Evolutionary conservation across 148 eudicot genomes (phyloP).

Genomic region (Fagopyrum esculentum): DNA sequence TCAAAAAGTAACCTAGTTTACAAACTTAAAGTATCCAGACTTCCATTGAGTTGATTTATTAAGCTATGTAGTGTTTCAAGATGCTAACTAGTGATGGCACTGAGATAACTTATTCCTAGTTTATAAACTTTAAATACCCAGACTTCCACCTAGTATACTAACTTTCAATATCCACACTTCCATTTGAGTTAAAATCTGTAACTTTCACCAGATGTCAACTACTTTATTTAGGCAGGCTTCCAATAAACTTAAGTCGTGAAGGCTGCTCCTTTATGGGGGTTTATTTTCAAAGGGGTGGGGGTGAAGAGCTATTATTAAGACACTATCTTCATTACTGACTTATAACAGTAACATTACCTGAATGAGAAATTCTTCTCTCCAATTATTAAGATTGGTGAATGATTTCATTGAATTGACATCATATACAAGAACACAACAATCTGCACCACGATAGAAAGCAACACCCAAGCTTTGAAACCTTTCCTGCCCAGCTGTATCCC

Average conservation of each 20-base stretch:
- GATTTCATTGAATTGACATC: conserved; percentile 90
- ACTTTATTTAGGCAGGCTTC: not conserved
- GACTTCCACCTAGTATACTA: not conserved
- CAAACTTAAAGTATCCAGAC: not conserved
- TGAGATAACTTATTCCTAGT: not conserved
- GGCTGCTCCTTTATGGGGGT: not conserved
- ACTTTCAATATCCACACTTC: not conserved
- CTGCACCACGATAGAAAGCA: conserved; percentile 97
- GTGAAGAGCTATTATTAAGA: not conserved
- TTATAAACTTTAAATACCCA: not conserved
- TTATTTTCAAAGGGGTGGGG: not conserved
- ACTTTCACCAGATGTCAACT: not conserved
- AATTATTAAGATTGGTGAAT: conserved; percentile 73
- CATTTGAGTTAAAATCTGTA: not conserved
- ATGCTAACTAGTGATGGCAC: too few species aligned
- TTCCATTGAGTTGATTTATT: not conserved
- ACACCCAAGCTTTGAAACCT: conserved; percentile 95
- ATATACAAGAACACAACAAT: conserved; percentile 96
- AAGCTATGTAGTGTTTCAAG: too few species aligned
- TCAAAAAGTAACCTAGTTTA: not conserved
- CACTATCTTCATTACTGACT: not conserved
- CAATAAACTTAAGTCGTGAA: not conserved
- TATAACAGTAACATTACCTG: conserved; percentile 37
- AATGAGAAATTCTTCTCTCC: conserved; percentile 95
- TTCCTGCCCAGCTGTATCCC: conserved; percentile 99